Percentiles rank a stretch among this genome's conserved stretches.
Conservation (phyloP, 192 early-diverging fungal genomes). For the Chytriomyces confervae region DNA sequence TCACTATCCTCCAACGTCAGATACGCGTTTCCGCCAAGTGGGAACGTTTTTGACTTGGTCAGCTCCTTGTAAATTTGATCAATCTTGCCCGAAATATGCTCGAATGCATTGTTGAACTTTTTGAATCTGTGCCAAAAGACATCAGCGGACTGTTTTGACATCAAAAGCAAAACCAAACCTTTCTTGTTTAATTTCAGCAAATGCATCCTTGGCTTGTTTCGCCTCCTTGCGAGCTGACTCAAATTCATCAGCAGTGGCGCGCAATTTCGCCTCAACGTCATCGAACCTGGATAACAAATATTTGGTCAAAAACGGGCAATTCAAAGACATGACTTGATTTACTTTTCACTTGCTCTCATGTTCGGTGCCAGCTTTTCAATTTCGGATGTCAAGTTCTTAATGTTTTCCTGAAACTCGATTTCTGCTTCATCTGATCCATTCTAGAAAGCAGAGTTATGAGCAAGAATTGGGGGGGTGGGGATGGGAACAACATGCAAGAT, state of each 20-base stretch:
- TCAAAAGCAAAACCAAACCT: constrained; percentile 52
- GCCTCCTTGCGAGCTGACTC: constrained; percentile 80
- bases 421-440: constrained; percentile 61
- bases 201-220: constrained; percentile 80
- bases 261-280: constrained; percentile 79
- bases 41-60: constrained; percentile 83
- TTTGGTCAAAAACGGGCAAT: constrained; percentile 20
- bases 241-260: constrained; percentile 83
- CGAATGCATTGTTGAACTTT: constrained; percentile 81
- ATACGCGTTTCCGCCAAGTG: constrained; percentile 93
- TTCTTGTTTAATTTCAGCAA: constrained; percentile 79
- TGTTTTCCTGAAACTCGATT: constrained; percentile 67
- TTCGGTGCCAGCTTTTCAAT: constrained; percentile 92
- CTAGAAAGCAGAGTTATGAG: neutral
- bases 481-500: too few relatives aligned
- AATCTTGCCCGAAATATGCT: constrained; percentile 89
- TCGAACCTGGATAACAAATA: constrained; percentile 62
- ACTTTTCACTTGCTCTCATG: constrained; percentile 84
- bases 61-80: constrained; percentile 96
- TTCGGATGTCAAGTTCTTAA: constrained; percentile 64
- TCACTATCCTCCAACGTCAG: constrained; percentile 90
- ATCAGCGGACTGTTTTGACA: neutral
- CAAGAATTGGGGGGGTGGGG: neutral
- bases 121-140: constrained; percentile 59
- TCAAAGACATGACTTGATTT: constrained; percentile 14